Base-by-base conservation (phyloP, 2,329 filamentous ascomycete species). In the Aspergillus calidoustus region DNA sequence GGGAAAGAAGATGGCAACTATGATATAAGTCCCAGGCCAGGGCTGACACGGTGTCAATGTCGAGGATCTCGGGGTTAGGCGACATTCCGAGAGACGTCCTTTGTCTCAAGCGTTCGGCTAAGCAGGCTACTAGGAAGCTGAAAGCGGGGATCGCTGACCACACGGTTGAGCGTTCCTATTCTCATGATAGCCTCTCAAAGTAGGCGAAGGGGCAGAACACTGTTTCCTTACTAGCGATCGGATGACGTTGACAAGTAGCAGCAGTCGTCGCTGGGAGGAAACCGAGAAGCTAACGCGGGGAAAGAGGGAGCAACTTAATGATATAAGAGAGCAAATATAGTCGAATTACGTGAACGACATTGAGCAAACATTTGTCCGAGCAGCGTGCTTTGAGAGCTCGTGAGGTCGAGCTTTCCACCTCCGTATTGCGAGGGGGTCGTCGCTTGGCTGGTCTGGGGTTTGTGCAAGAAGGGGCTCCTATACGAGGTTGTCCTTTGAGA, bases 11-110 rank as follows among this genome's bases (percentile, higher is more conserved):
- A 41, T 69, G 64, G 54, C 69, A 75, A 52, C 66, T 70, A 43
- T 68, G 68, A 54, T 73, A 69, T 15, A 76, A 52, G 41, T 74
- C 71, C 66, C 68, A 72, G 47, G 71, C 65, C 34, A 70, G 50
- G 57, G 68, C 70, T 19, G 66, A 64, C 31, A 74, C 59, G 31
- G 68, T 58, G 7, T 68, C 60, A 6, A 73, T 62, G 52, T 75
- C 73, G 3, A 64, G 49, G 11, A 66, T 51, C 3, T 65, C 68
- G 47, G 68, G 61, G 48, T 61, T 63, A 17, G 67, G 62, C 30
- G 64, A 43, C 68, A 73, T 73, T 47, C 11, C 66, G 54, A 22
- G 4, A 22, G 51, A 28, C 15, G 19, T 22, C 41, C 34, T 48
- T 48, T 49, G 51, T 59, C 41, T 31, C 28, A 30, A 30, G 15